Evolutionary conservation across 73 alveolate species (phyloP).

Genomic region (Paramecium biaurelia): DNA sequence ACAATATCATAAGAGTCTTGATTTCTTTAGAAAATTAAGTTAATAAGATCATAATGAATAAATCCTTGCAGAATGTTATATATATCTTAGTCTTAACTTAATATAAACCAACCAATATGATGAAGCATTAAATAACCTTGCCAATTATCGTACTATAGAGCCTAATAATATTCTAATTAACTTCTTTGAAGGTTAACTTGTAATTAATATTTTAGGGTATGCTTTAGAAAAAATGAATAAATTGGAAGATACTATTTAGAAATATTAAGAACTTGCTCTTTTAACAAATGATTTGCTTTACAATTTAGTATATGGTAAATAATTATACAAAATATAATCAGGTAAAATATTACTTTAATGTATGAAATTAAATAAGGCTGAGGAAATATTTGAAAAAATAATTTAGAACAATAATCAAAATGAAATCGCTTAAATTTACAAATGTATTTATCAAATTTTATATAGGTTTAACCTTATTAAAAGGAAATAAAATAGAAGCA

Average conservation of each 20-base stretch:
- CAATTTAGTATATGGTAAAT: not conserved
- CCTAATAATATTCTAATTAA: not conserved
- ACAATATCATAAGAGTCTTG: not conserved
- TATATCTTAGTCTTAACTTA: not conserved
- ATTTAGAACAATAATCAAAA: not conserved
- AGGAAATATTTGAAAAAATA: not conserved
- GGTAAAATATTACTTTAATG: not conserved
- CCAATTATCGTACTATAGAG: not conserved
- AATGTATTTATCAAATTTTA: not conserved
- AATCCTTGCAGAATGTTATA: not conserved
- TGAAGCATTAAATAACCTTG: not conserved
- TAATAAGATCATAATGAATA: not conserved
- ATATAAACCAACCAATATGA: not conserved
- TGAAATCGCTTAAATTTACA: not conserved
- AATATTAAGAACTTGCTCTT: not conserved
- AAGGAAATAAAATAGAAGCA: not conserved
- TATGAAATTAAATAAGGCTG: not conserved
- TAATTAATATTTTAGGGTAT: not conserved
- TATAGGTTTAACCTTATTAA: not conserved
- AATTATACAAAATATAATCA: not conserved
- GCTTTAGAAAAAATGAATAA: not conserved
- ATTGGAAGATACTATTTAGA: not conserved
- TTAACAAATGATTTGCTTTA: not conserved
- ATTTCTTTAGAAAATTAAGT: not conserved
- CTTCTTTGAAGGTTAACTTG: not conserved